These are phyloP conservation scores for Candida lessepsii DNA, from an alignment of 805 yeast genomes.

Conservation along the genomic window DNA sequence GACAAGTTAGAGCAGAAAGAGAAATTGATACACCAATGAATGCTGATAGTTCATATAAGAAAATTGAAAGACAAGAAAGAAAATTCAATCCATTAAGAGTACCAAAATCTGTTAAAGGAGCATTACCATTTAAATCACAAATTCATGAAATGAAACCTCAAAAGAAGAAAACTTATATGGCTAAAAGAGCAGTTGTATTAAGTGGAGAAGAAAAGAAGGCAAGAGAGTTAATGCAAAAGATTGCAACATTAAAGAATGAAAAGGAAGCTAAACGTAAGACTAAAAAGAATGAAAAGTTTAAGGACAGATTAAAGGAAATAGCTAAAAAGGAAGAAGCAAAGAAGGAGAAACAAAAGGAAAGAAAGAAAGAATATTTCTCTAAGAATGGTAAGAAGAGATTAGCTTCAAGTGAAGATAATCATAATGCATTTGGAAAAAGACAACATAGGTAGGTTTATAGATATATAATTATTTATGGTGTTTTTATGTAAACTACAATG, in stretches of 20 bases:
- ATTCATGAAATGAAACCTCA: slow-evolving; percentile 86
- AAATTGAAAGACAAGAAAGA: slow-evolving; percentile 81
- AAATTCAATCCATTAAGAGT: slow-evolving; percentile 85
- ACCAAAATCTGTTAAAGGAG: slow-evolving; percentile 72
- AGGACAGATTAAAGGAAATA: slow-evolving; percentile 68
- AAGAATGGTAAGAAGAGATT: slow-evolving; percentile 62
- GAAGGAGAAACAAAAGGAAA: slow-evolving; percentile 73
- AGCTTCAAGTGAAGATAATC: slow-evolving; percentile 29
- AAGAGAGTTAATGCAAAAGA: slow-evolving; percentile 81
- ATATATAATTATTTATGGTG: not conserved
- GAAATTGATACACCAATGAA: slow-evolving; percentile 61
- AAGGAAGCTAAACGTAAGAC: slow-evolving; percentile 75
- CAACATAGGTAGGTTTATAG: slow-evolving; percentile 21
- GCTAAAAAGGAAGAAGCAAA: slow-evolving; percentile 73
- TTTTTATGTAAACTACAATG: too few species aligned
- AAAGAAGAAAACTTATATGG: slow-evolving; percentile 73
- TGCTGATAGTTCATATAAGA: slow-evolving; percentile 53
- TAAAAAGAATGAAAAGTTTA: slow-evolving; percentile 74
- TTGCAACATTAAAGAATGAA: slow-evolving; percentile 79
- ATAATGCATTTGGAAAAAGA: slow-evolving; percentile 34
- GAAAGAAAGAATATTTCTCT: slow-evolving; percentile 83
- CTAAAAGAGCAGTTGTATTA: slow-evolving; percentile 89
- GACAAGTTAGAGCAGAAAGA: slow-evolving; percentile 81
- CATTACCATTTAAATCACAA: slow-evolving; percentile 91
- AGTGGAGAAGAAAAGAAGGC: slow-evolving; percentile 94